Base-by-base conservation (phyloP, 1,284 basidiomycete species). In the Gymnopus androsaceus region DNA sequence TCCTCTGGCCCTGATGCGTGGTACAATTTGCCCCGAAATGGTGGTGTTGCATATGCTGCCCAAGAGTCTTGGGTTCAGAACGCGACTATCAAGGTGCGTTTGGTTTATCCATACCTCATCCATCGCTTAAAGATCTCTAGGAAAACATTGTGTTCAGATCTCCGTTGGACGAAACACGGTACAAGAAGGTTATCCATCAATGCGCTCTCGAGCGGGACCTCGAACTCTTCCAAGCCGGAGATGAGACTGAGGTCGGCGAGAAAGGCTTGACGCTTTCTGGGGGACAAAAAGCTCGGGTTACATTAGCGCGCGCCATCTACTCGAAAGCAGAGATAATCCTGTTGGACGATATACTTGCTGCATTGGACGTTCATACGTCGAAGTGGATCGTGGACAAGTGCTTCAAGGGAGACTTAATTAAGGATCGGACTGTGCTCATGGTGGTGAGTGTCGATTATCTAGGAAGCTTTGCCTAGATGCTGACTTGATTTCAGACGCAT, bases 91-190 rank as follows among this genome's bases (percentile, higher is more conserved):
- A 70, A 74, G 62, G 70, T 67, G 44, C 53, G 4, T 56, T 49
- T 75, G 51, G 80, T 78, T 56, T 80, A 27, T 54, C n/a, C n/a
- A n/a, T n/a, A n/a, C n/a, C n/a, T n/a, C n/a, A n/a, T n/a, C n/a
- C n/a, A n/a, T n/a, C n/a, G n/a, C n/a, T n/a, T n/a, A n/a, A n/a
- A n/a, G n/a, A n/a, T n/a, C n/a, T n/a, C n/a, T 33, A 75, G 64
- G 86, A 92, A 51, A 97, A 96, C 64, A 94, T 97, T 59, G 63
- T 94, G 25, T 97, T 96, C 68, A 88, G 89, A 31, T 74, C 87
- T 3, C 83, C 86, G 0, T 92, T 81, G 61, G 80, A 90, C 58
- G 82, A 86, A 64, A 76, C 78, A 38, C 80, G 94, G 1, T 95
- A 95, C 66, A 77, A 84, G 55, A 82, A 82, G 62, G 86, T 85